phyloP scores from a whole-genome alignment of 441 rosid genomes.

The Populus hybrid region DNA sequence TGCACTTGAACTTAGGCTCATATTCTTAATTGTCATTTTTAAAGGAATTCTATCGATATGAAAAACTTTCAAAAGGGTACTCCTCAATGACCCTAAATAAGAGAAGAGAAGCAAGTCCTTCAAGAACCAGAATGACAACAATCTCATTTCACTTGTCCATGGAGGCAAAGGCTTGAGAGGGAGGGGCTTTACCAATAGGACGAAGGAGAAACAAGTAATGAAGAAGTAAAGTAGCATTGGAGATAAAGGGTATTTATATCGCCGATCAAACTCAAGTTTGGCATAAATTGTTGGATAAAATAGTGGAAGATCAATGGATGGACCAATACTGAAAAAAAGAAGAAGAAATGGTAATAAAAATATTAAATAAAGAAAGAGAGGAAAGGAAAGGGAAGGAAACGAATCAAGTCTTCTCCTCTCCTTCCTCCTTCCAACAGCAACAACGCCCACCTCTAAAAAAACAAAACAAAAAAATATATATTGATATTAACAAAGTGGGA shows the following conservation, averaged over 20 bases:
- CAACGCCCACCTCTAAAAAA: not conserved
- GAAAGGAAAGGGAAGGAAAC: not conserved
- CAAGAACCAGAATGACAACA: constrained; percentile 55
- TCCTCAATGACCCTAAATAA: constrained; percentile 22
- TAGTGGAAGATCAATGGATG: constrained; percentile 20
- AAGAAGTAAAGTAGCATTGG: constrained; percentile 75
- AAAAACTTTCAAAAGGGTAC: constrained; percentile 10
- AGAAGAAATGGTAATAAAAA: not conserved
- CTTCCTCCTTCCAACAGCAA: not conserved
- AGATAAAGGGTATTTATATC: constrained; percentile 14
- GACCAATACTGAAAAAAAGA: constrained; percentile 22
- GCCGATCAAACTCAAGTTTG: constrained; percentile 34
- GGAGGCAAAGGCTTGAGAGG: constrained; percentile 56
- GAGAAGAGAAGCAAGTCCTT: constrained; percentile 41
- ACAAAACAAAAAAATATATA: not conserved
- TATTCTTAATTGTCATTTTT: constrained; percentile 34
- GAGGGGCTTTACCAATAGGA: constrained; percentile 55
- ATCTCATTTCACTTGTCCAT: constrained; percentile 64
- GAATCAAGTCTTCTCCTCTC: constrained; percentile 3
- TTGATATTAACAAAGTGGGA: constrained; percentile 17
- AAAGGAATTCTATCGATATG: constrained; percentile 18
- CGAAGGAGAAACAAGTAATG: constrained; percentile 65
- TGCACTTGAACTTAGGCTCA: constrained; percentile 19
- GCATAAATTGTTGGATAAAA: constrained; percentile 20
- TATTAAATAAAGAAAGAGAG: not conserved